Percentiles rank a stretch among this genome's conserved stretches.
Conservation (phyloP, 192 early-diverging fungal species). For the Coemansia sp. region DNA sequence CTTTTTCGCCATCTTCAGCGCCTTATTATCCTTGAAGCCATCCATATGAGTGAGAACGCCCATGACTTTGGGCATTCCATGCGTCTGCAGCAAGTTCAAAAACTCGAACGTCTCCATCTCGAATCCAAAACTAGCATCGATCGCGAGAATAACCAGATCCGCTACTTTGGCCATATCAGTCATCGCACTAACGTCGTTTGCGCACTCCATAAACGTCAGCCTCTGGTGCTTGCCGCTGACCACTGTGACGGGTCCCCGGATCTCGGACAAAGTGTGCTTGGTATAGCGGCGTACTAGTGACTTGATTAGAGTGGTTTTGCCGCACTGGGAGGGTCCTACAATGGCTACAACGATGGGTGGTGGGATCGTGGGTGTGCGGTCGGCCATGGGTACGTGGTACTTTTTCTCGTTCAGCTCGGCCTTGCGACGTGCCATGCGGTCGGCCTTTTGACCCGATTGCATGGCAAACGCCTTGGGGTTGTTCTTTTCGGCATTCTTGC, state of each 20-base stretch:
- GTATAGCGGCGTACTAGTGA: slow-evolving; percentile 95
- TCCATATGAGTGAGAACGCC: slow-evolving; percentile 97
- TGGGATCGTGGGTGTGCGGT: slow-evolving; percentile 87
- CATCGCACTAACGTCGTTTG: slow-evolving; percentile 97
- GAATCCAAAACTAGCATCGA: slow-evolving; percentile 98
- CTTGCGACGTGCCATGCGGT: slow-evolving; percentile 79
- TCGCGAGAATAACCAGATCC: slow-evolving; percentile 90
- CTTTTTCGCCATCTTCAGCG: slow-evolving; percentile 88
- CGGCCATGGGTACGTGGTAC: slow-evolving; percentile 94
- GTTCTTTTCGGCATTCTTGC: slow-evolving; percentile 67
- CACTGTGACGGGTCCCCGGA: slow-evolving; percentile 97
- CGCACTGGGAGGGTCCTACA: slow-evolving; percentile 90
- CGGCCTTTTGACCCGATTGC: slow-evolving; percentile 72
- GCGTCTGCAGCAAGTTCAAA: slow-evolving; percentile 94
- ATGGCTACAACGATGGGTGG: slow-evolving; percentile 95
- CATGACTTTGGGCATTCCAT: slow-evolving; percentile 98
- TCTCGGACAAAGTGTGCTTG: slow-evolving; percentile 87
- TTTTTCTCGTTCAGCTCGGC: slow-evolving; percentile 86
- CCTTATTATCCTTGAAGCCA: slow-evolving; percentile 93
- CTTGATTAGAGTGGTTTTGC: slow-evolving; percentile 97
- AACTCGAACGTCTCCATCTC: slow-evolving; percentile 99
- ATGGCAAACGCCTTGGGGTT: slow-evolving; percentile 73
- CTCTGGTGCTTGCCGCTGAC: slow-evolving; percentile 94
- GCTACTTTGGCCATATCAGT: slow-evolving; percentile 98
- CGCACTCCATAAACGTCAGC: slow-evolving; percentile 96